Conservation (phyloP, 2,329 filamentous ascomycete genomes). For the Talaromyces sp. region DNA sequence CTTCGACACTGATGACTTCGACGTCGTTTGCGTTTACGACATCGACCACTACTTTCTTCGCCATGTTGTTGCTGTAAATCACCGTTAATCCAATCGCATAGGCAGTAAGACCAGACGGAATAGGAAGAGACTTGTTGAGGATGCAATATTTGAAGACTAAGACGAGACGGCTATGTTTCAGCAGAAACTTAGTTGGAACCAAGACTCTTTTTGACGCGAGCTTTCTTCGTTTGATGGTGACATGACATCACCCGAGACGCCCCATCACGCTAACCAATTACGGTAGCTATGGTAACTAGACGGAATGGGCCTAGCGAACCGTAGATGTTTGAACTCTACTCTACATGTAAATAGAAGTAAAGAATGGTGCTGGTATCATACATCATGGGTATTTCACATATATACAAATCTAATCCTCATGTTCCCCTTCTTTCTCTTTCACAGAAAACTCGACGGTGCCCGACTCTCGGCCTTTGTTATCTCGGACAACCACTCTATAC, state of each 20-base stretch:
- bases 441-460: constrained; percentile 50
- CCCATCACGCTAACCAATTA: constrained; percentile 1
- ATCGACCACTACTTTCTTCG: constrained; percentile 3
- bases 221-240: constrained; percentile 27
- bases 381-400: not conserved
- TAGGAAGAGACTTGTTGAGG: not conserved
- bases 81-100: not conserved
- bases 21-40: not conserved
- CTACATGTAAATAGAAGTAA: not conserved
- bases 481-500: constrained; percentile 62
- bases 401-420: constrained; percentile 25
- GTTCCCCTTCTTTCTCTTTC: constrained; percentile 34
- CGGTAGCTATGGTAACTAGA: constrained; percentile 1
- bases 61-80: not conserved
- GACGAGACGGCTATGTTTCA: not conserved
- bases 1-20: not conserved
- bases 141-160: not conserved
- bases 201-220: not conserved
- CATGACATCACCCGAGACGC: constrained; percentile 35
- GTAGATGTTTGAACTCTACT: not conserved
- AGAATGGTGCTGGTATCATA: not conserved
- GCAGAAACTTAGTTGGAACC: not conserved
- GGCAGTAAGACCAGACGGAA: not conserved
- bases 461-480: constrained; percentile 47
- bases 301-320: not conserved